Percentiles rank a stretch among this genome's conserved stretches.
phyloP scores from a whole-genome alignment of 148 eudicot genomes.

The Cornus kousa region DNA sequence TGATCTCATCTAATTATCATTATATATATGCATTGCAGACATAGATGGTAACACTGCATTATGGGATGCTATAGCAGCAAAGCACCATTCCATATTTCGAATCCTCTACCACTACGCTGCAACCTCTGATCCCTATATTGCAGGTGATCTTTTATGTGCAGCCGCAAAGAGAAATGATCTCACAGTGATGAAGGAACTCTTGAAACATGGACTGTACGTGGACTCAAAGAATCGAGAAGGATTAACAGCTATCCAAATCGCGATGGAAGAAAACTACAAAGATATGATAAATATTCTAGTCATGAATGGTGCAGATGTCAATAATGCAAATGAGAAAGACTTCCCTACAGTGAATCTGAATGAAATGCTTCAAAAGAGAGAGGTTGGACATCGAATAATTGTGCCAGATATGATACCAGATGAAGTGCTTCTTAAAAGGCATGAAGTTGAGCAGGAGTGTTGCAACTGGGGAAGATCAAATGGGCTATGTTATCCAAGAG shows the following conservation, averaged over 20 bases:
- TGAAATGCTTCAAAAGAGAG: slow-evolving; percentile 38
- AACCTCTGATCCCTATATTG: slow-evolving; percentile 38
- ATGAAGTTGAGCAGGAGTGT: slow-evolving; percentile 14
- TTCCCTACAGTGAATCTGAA: slow-evolving; percentile 20
- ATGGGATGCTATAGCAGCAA: slow-evolving; percentile 45
- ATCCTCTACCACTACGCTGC: slow-evolving; percentile 45
- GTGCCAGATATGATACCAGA: slow-evolving; percentile 10
- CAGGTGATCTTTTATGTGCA: slow-evolving; percentile 45
- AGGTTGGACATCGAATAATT: slow-evolving; percentile 33
- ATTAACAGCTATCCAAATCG: slow-evolving; percentile 32
- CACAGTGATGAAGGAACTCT: slow-evolving; percentile 29
- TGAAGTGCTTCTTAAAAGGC: not conserved
- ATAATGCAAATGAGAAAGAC: slow-evolving; percentile 8
- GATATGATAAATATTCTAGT: slow-evolving; percentile 43
- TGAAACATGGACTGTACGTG: slow-evolving; percentile 39
- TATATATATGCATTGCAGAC: slow-evolving; percentile 22
- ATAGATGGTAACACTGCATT: slow-evolving; percentile 44
- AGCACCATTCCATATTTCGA: slow-evolving; percentile 40
- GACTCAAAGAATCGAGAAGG: slow-evolving; percentile 39
- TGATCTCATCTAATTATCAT: not conserved
- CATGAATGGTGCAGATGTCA: slow-evolving; percentile 38
- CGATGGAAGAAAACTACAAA: slow-evolving; percentile 24
- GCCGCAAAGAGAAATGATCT: slow-evolving; percentile 43
- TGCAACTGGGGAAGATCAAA: slow-evolving; percentile 10
- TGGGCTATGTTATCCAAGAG: slow-evolving; percentile 29